phyloP scores from a whole-genome alignment of 73 alveolate genomes.

The Paramecium pentaurelia region DNA sequence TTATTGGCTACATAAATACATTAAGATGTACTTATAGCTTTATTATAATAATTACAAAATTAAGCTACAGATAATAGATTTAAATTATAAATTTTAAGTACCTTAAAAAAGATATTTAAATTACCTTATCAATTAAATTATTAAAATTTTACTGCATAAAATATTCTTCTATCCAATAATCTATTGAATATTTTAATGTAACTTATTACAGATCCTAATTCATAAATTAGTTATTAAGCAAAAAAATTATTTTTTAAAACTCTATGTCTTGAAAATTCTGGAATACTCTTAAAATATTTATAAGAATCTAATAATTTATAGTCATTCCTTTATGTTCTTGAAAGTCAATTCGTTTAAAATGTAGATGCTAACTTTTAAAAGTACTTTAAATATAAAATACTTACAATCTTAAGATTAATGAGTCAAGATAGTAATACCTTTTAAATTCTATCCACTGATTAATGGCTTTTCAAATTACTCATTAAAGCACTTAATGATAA shows the following conservation, averaged over 20 bases:
- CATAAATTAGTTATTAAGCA: neutral
- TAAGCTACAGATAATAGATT: neutral
- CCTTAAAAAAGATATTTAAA: neutral
- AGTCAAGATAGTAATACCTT: neutral
- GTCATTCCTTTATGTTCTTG: neutral
- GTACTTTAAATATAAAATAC: neutral
- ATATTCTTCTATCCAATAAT: neutral
- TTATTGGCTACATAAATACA: neutral
- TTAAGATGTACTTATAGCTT: neutral
- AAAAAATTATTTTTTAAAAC: neutral
- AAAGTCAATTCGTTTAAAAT: neutral
- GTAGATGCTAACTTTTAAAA: neutral
- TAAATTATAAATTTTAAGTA: neutral
- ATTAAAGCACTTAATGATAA: neutral
- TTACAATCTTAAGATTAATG: neutral
- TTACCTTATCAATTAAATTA: neutral
- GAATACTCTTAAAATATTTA: neutral
- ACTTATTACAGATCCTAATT: neutral
- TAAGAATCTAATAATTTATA: neutral
- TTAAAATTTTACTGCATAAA: neutral
- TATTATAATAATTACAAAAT: neutral
- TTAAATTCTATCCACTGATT: neutral
- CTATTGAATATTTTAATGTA: neutral
- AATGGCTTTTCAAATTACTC: neutral
- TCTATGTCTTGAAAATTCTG: neutral